Conservation (phyloP, 441 rosid genomes). For the Populus trichocarpa region DNA sequence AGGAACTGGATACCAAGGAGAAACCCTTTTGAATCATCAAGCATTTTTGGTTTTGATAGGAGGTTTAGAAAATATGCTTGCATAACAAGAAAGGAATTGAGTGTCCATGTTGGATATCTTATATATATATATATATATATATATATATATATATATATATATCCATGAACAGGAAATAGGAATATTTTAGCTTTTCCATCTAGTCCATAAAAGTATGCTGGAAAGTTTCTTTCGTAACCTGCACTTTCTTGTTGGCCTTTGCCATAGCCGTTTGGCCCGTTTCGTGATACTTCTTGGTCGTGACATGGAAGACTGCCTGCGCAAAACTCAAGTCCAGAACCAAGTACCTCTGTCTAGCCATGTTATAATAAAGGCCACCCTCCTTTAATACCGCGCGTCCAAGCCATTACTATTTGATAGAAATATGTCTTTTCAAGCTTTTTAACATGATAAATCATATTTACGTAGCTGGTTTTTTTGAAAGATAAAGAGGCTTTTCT, state of each 20-base stretch:
- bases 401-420: too few species aligned
- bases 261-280: neutral
- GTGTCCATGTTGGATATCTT: constrained; percentile 18
- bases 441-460: too few species aligned
- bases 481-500: too few species aligned
- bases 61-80: neutral
- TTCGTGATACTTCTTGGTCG: neutral
- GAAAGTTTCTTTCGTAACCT: constrained; percentile 13
- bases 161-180: constrained; percentile 6
- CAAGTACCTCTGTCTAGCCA: too few species aligned
- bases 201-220: neutral
- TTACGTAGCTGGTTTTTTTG: too few species aligned
- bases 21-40: constrained; percentile 18
- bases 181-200: neutral
- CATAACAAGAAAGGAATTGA: constrained; percentile 40
- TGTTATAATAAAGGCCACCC: too few species aligned
- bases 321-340: too few species aligned
- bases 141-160: too few species aligned
- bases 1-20: constrained; percentile 45
- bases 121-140: too few species aligned
- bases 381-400: too few species aligned
- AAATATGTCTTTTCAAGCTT: too few species aligned
- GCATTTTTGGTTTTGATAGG: neutral
- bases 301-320: neutral
- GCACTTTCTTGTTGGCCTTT: neutral